Conservation (phyloP, 352 stramenopile species). For the Phytophthora chlamydospora region DNA sequence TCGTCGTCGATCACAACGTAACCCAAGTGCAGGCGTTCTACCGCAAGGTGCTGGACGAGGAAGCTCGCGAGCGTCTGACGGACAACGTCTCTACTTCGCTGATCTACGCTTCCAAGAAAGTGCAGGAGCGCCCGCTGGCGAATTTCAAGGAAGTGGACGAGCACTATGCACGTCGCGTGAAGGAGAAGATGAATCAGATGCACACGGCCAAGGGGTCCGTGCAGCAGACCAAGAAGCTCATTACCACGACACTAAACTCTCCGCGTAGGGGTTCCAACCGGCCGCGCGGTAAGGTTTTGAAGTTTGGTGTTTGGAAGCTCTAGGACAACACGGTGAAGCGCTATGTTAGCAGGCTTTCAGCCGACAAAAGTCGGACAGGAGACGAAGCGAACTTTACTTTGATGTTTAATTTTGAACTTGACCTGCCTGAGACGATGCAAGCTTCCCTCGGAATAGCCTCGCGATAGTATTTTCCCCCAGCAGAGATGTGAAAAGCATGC, state of each 20-base stretch:
- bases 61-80: constrained; percentile 62
- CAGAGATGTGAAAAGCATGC: constrained; percentile 23
- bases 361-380: too few species aligned
- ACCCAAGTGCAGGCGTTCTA: constrained; percentile 74
- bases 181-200: constrained; percentile 49
- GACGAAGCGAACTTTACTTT: too few species aligned
- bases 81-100: constrained; percentile 79
- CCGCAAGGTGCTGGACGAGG: constrained; percentile 63
- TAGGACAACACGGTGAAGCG: too few species aligned
- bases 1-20: constrained; percentile 84
- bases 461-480: too few species aligned
- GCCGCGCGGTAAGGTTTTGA: too few species aligned
- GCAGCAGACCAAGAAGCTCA: too few species aligned
- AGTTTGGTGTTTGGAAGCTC: too few species aligned
- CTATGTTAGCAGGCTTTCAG: too few species aligned
- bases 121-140: constrained; percentile 40
- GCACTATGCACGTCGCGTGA: constrained; percentile 38
- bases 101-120: constrained; percentile 42
- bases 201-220: constrained; percentile 24
- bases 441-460: constrained; percentile 16
- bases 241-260: too few species aligned
- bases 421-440: too few species aligned
- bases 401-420: too few species aligned
- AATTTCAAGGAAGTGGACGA: constrained; percentile 44
- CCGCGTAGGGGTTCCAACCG: too few species aligned